Percentiles rank a stretch among this genome's conserved stretches.
Conservation (phyloP, 257 asterid species). For the Primulina eburnea region DNA sequence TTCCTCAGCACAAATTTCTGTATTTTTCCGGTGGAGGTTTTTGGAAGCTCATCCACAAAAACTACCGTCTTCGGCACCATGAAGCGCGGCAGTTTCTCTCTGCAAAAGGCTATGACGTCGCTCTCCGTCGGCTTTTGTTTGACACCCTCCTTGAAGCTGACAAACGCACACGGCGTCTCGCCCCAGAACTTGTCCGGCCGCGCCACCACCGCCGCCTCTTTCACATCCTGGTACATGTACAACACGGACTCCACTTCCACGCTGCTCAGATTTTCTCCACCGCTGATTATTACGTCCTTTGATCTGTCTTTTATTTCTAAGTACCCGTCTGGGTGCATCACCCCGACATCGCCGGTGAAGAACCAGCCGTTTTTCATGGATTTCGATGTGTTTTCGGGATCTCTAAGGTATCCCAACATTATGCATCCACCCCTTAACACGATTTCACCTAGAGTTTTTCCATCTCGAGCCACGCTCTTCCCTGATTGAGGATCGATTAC, state of each 20-base stretch:
- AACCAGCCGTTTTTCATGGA: constrained; percentile 31
- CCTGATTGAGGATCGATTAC: constrained; percentile 24
- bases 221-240: constrained; percentile 27
- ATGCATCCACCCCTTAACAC: constrained; percentile 25
- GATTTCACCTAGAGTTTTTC: constrained; percentile 25
- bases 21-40: constrained; percentile 32
- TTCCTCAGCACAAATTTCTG: constrained; percentile 30
- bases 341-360: constrained; percentile 31
- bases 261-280: constrained; percentile 36
- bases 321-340: constrained; percentile 36
- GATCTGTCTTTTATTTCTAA: constrained; percentile 7
- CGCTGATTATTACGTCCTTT: constrained; percentile 24
- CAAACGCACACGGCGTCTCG: constrained; percentile 34
- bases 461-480: constrained; percentile 11
- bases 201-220: constrained; percentile 37
- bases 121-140: constrained; percentile 21
- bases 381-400: constrained; percentile 27
- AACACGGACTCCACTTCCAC: constrained; percentile 33
- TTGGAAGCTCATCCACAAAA: constrained; percentile 30
- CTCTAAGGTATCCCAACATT: constrained; percentile 33
- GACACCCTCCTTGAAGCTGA: constrained; percentile 19
- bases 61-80: constrained; percentile 33
- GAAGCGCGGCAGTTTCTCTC: constrained; percentile 25
- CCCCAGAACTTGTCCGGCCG: constrained; percentile 34
- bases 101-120: constrained; percentile 25